A percentile compares a stretch with the other conserved stretches of the same genome.
Conservation (phyloP, 2,329 filamentous ascomycete genomes). For the Scleromitrula shiraiana region DNA sequence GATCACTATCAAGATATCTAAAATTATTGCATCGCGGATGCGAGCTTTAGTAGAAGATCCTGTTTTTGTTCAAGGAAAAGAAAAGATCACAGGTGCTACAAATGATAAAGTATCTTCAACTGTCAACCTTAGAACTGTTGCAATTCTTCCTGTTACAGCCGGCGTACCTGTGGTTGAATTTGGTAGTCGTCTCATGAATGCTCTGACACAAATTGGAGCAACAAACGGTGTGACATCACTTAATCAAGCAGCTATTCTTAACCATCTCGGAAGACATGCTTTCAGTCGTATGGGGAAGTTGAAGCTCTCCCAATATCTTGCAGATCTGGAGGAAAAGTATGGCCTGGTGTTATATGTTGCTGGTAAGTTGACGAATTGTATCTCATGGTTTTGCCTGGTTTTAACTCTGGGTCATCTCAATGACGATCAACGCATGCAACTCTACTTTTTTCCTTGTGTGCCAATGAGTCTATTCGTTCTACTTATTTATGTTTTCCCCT, state of each 20-base stretch:
- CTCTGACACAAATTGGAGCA: constrained; percentile 80
- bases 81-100: constrained; percentile 50
- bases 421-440: constrained; percentile 30
- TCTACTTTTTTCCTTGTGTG: constrained; percentile 62
- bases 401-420: constrained; percentile 20
- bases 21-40: constrained; percentile 96
- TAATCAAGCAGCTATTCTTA: constrained; percentile 88
- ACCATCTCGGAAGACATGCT: constrained; percentile 89
- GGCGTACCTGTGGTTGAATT: constrained; percentile 95
- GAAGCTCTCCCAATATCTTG: constrained; percentile 90
- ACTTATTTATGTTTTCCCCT: neutral
- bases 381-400: constrained; percentile 13
- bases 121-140: constrained; percentile 85
- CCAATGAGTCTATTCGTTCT: neutral
- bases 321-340: constrained; percentile 95
- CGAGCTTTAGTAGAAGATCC: constrained; percentile 78
- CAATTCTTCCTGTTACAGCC: constrained; percentile 80
- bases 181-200: constrained; percentile 78
- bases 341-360: constrained; percentile 92
- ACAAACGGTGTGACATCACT: constrained; percentile 85
- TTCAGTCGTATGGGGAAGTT: constrained; percentile 97
- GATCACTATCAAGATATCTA: constrained; percentile 98
- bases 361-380: constrained; percentile 41
- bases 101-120: constrained; percentile 71
- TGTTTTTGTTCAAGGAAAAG: constrained; percentile 55